Conservation (phyloP, 192 early-diverging fungal genomes). For the Geranomyces variabilis region DNA sequence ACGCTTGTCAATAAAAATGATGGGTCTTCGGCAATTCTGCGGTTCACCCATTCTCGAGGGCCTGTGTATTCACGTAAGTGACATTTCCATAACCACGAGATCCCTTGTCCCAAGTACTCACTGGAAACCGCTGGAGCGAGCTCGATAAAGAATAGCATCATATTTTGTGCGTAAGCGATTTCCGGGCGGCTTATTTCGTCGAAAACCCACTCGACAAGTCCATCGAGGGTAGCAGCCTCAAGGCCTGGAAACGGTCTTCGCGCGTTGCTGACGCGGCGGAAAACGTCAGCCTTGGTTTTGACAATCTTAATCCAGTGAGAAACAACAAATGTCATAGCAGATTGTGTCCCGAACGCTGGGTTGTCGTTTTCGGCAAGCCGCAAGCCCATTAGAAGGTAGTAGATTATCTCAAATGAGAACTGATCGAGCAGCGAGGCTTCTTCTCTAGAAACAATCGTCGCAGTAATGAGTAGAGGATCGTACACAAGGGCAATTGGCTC, state of each 20-base stretch:
- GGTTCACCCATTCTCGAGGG: constrained; percentile 14
- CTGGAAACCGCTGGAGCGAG: constrained; percentile 41
- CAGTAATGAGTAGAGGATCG: not conserved
- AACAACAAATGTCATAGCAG: constrained; percentile 57
- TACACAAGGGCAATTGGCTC: not conserved
- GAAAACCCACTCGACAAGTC: constrained; percentile 63
- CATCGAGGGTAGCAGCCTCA: constrained; percentile 44
- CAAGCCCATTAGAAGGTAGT: constrained; percentile 67
- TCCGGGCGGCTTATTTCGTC: constrained; percentile 55
- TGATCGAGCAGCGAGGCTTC: constrained; percentile 65
- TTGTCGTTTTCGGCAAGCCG: constrained; percentile 65
- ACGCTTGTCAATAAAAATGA: not conserved
- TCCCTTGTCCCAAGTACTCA: not conserved
- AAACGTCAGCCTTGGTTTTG: constrained; percentile 53
- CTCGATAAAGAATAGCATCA: constrained; percentile 64
- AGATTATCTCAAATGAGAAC: constrained; percentile 71
- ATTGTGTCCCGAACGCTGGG: constrained; percentile 55
- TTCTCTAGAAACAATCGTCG: constrained; percentile 63
- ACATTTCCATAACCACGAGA: not conserved
- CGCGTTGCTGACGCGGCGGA: constrained; percentile 40
- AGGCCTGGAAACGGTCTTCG: constrained; percentile 57
- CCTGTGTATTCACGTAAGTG: not conserved
- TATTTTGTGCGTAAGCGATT: constrained; percentile 63
- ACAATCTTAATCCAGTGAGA: constrained; percentile 66
- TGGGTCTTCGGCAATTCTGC: not conserved